Base-by-base conservation (phyloP, 208 protist genomes). In the Wallacemonas sp. region DNA sequence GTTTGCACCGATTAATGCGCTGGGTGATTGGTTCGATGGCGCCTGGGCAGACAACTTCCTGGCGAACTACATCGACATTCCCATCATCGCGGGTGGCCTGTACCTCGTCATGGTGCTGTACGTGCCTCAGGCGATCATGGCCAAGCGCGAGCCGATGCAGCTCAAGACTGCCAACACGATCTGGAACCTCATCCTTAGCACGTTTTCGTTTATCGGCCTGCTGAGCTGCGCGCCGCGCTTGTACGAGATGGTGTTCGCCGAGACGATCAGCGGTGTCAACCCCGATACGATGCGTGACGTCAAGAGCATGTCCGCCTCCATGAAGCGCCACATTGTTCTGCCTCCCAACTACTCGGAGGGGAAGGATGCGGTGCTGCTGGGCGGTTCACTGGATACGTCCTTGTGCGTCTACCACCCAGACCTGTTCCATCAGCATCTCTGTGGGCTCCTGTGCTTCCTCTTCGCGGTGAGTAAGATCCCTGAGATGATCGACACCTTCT, bases 161-260 rank as follows among this genome's bases (percentile, higher is more conserved):
- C 82, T 95, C 21, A 74, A 79, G 21, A 23, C 62, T n/a, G 2
- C 74, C 8, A 85, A 85, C 68, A 88, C 83, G 43, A 16, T 88
- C 24, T 97, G 93, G 93, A 97, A 97, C 49, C 57, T 92, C 17
- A 61, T 87, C 6, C 73, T 97, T 19, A 82, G 87, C 26, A 43
- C 70, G 27, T 96, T 95, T 64, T 94, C 89, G 21, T 70, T 90
- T 11, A 41, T 80, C 6, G 90, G 88, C 16, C 67, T 76, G n/a
- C 72, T 78, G 58, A 80, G 80, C 78, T 80, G 68, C 26, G 48
- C 85, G 12, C 82, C 80, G 29, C 74, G 71, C 23, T 46, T 94
- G 61, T 72, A 76, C 19, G 74, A 88, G 29, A 12, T 80, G 24
- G 52, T 78, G 47, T 68, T 63, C 23, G 70, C 80, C 27, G 19